phyloP scores from a whole-genome alignment of 495 filamentous ascomycete species.

The Penicillium riverlandense region DNA sequence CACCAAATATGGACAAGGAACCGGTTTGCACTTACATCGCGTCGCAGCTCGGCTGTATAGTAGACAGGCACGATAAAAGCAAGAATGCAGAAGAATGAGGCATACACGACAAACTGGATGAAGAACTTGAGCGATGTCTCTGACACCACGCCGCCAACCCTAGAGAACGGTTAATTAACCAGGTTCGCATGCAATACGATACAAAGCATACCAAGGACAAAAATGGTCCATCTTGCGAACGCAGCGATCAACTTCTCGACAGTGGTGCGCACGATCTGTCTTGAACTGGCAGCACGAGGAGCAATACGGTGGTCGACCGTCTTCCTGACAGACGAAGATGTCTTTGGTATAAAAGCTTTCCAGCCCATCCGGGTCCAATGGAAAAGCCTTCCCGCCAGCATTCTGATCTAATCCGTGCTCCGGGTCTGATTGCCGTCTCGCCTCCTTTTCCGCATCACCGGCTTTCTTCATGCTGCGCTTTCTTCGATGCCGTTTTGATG shows the following conservation, averaged over 20 bases:
- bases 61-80: conserved; percentile 52
- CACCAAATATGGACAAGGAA: background rate
- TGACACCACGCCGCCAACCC: conserved; percentile 83
- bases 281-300: conserved; percentile 74
- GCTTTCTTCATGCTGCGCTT: conserved; percentile 6
- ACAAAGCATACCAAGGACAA: conserved; percentile 65
- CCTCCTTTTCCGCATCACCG: conserved; percentile 16
- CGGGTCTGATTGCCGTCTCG: conserved; percentile 14
- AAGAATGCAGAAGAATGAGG: conserved; percentile 58
- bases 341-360: conserved; percentile 68
- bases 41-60: conserved; percentile 42
- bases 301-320: conserved; percentile 79
- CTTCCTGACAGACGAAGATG: conserved; percentile 71
- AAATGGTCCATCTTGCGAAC: conserved; percentile 89
- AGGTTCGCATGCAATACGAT: background rate
- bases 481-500: conserved; percentile 12
- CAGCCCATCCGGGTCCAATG: conserved; percentile 24
- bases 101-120: conserved; percentile 72
- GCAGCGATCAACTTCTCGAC: conserved; percentile 71
- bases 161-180: conserved; percentile 19
- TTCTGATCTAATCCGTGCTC: conserved; percentile 16
- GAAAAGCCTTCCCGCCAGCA: conserved; percentile 14
- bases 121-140: conserved; percentile 89
- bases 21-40: conserved; percentile 19
- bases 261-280: conserved; percentile 78